Conservation (phyloP, 495 filamentous ascomycete species). For the Platismatia glauca region DNA sequence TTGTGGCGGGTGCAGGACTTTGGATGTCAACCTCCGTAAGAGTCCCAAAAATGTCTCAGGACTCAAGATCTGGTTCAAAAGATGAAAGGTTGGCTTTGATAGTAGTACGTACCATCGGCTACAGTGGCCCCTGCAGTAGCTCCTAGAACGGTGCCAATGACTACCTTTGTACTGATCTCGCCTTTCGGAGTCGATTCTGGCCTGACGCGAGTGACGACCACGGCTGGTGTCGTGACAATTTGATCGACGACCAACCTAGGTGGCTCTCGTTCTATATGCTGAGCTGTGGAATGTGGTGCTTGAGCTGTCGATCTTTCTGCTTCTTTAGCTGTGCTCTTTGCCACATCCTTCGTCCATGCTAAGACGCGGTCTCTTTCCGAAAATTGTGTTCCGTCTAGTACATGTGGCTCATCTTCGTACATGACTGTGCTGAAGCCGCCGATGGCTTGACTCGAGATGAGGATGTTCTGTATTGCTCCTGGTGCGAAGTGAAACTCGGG, state of each 20-base stretch:
- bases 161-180: conserved; percentile 35
- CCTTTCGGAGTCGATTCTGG: conserved; percentile 29
- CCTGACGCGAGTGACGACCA: conserved; percentile 27
- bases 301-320: neutral
- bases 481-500: neutral
- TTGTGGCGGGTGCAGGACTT: no score
- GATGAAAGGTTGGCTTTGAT: neutral
- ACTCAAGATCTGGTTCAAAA: neutral
- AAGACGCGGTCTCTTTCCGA: conserved; percentile 15
- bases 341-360: conserved; percentile 23
- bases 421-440: conserved; percentile 55
- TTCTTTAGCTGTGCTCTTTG: conserved; percentile 13
- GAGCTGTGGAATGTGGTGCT: neutral
- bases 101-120: conserved; percentile 44
- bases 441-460: conserved; percentile 19
- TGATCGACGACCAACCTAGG: conserved; percentile 30
- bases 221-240: conserved; percentile 27
- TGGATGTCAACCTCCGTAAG: no score
- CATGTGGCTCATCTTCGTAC: conserved; percentile 30
- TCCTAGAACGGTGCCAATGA: conserved; percentile 69
- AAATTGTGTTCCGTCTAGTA: neutral
- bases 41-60: neutral
- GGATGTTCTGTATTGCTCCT: neutral
- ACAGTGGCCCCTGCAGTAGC: conserved; percentile 67
- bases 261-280: conserved; percentile 3